These are phyloP conservation scores for Davidsoniella virescens DNA, from an alignment of 2,329 filamentous ascomycete species.

Conservation along the genomic window DNA sequence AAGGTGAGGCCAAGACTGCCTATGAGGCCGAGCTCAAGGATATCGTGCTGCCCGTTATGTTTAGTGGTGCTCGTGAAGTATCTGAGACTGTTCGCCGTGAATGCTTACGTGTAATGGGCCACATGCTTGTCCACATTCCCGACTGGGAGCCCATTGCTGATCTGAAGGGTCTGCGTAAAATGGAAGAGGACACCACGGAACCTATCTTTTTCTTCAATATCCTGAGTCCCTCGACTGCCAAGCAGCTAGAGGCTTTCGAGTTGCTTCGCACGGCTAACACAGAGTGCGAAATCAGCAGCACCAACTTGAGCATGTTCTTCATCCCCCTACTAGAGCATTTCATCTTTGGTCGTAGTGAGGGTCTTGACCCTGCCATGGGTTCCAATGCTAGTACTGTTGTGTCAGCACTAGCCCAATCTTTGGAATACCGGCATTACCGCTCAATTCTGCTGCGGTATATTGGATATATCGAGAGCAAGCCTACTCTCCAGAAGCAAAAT, in stretches of 20 bases:
- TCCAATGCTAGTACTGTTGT: slow-evolving; percentile 77
- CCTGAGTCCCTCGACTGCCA: slow-evolving; percentile 73
- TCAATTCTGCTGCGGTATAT: slow-evolving; percentile 72
- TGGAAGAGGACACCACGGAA: slow-evolving; percentile 40
- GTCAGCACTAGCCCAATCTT: slow-evolving; percentile 51
- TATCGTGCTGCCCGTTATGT: slow-evolving; percentile 59
- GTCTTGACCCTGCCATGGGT: slow-evolving; percentile 70
- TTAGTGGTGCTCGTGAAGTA: slow-evolving; percentile 55
- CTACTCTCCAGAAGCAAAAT: slow-evolving; percentile 71
- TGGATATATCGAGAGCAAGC: slow-evolving; percentile 62
- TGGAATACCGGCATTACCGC: slow-evolving; percentile 86
- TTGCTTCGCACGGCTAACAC: slow-evolving; percentile 54
- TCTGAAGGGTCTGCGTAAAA: slow-evolving; percentile 48
- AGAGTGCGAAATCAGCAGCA: slow-evolving; percentile 49
- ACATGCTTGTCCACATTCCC: slow-evolving; percentile 55
- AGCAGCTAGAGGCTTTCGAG: slow-evolving; percentile 69
- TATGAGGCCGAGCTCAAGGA: slow-evolving; percentile 44
- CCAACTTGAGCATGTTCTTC: slow-evolving; percentile 72
- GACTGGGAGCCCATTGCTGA: slow-evolving; percentile 57
- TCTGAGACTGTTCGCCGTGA: slow-evolving; percentile 79
- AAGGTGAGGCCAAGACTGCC: slow-evolving; percentile 24
- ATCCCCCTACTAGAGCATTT: slow-evolving; percentile 89
- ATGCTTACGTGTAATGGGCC: slow-evolving; percentile 62
- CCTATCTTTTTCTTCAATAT: slow-evolving; percentile 84
- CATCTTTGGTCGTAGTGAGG: slow-evolving; percentile 64